Conservation (phyloP, 2,329 filamentous ascomycete species). For the Nannizzia gypsea region DNA sequence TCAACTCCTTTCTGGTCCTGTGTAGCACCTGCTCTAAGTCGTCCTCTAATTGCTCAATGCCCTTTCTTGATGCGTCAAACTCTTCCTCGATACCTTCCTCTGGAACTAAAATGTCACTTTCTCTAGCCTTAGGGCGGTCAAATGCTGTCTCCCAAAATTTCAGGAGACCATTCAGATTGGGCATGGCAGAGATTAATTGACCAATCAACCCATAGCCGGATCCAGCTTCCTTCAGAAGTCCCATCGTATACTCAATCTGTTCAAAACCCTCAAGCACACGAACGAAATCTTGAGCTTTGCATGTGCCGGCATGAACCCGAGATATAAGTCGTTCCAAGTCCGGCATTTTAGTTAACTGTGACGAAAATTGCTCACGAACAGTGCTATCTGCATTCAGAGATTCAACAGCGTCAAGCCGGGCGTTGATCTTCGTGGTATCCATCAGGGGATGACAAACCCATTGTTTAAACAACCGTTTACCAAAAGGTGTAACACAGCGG, state of each 20-base stretch:
- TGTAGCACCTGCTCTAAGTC: conserved; percentile 61
- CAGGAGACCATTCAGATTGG: conserved; percentile 61
- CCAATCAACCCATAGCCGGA: conserved; percentile 75
- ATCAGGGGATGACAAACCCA: conserved; percentile 96
- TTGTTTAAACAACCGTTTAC: conserved; percentile 87
- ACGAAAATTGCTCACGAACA: conserved; percentile 75
- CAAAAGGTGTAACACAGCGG: conserved; percentile 89
- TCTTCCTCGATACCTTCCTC: conserved; percentile 80
- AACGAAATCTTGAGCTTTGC: conserved; percentile 83
- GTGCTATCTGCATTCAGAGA: conserved; percentile 72
- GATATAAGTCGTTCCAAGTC: conserved; percentile 91
- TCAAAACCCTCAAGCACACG: conserved; percentile 91
- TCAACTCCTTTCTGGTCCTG: conserved; percentile 59
- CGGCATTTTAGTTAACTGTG: conserved; percentile 79
- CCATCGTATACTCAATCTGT: conserved; percentile 91
- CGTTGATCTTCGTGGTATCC: conserved; percentile 78
- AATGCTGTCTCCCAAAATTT: conserved; percentile 87
- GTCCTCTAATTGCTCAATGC: conserved; percentile 61
- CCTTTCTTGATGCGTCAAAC: conserved; percentile 72
- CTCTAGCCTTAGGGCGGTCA: conserved; percentile 65
- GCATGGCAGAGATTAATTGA: conserved; percentile 73
- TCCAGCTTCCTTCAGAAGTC: conserved; percentile 59
- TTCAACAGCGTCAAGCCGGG: conserved; percentile 86
- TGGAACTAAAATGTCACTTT: conserved; percentile 72
- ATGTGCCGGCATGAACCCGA: conserved; percentile 82